Conservation (phyloP, 73 alveolate species). For the Breviolum minutum region DNA sequence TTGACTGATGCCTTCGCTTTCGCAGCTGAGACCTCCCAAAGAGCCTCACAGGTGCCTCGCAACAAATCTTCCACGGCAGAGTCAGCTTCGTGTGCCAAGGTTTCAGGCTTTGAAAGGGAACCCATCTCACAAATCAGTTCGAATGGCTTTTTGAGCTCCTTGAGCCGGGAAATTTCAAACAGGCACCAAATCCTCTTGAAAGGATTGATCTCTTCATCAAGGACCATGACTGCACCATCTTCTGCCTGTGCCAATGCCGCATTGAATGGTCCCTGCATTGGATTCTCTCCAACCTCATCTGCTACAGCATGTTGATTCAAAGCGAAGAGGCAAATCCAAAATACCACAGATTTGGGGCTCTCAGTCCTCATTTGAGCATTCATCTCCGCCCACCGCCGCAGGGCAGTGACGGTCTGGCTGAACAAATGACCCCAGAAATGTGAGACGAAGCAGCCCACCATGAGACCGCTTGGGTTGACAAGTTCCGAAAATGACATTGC, state of each 20-base stretch:
- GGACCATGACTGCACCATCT: no score
- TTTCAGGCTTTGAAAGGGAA: background rate
- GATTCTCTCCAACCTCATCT: no score
- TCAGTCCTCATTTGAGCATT: background rate
- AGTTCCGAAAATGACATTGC: background rate
- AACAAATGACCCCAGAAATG: background rate
- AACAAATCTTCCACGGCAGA: background rate
- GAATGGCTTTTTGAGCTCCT: no score
- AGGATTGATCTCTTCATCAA: no score
- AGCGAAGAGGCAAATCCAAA: background rate
- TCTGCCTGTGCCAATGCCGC: no score
- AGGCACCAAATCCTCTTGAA: no score
- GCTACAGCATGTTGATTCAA: no score
- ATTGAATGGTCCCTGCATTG: no score
- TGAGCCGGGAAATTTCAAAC: no score
- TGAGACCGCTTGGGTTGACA: background rate
- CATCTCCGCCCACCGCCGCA: background rate
- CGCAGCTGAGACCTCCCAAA: background rate
- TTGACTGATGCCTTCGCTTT: background rate
- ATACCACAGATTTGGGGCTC: background rate
- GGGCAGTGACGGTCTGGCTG: background rate
- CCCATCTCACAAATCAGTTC: no score
- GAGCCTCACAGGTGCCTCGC: conserved; percentile 9
- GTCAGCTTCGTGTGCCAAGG: background rate
- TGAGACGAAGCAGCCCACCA: background rate